A percentile compares a stretch with the other conserved stretches of the same genome.
Evolutionary conservation across 257 asterid genomes (phyloP).

Genomic region (Capsicum pubescens): DNA sequence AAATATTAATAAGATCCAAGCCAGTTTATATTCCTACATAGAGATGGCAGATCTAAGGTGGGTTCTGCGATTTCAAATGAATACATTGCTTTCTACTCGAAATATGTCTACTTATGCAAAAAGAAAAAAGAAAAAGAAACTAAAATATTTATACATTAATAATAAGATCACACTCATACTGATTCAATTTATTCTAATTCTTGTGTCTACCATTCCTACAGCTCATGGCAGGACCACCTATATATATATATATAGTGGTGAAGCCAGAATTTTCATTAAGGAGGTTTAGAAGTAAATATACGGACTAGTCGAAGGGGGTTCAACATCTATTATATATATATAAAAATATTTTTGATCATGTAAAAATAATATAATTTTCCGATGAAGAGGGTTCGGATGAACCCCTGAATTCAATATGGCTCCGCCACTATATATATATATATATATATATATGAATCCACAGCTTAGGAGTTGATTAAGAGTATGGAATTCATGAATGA

Average conservation of each 20-base stretch:
- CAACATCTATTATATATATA: too few species aligned
- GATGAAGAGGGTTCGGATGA: too few species aligned
- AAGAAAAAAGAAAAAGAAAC: background rate
- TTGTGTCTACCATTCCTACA: background rate
- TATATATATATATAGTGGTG: background rate
- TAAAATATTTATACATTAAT: background rate
- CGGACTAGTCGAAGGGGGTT: too few species aligned
- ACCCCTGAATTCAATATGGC: too few species aligned
- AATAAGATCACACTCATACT: background rate
- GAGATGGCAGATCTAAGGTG: background rate
- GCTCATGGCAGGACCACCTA: background rate
- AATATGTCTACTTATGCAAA: background rate
- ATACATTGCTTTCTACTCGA: background rate
- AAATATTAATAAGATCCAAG: background rate
- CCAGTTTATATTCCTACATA: background rate
- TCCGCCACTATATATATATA: background rate
- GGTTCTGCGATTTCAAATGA: background rate
- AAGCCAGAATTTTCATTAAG: too few species aligned
- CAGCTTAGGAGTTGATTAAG: background rate
- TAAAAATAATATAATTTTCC: too few species aligned
- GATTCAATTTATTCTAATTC: background rate
- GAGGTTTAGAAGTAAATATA: too few species aligned
- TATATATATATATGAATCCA: background rate
- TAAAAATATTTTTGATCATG: too few species aligned
- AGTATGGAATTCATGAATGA: constrained; percentile 15